phyloP scores from a whole-genome alignment of 345 rosid genomes.

The Kandelia obovata region DNA sequence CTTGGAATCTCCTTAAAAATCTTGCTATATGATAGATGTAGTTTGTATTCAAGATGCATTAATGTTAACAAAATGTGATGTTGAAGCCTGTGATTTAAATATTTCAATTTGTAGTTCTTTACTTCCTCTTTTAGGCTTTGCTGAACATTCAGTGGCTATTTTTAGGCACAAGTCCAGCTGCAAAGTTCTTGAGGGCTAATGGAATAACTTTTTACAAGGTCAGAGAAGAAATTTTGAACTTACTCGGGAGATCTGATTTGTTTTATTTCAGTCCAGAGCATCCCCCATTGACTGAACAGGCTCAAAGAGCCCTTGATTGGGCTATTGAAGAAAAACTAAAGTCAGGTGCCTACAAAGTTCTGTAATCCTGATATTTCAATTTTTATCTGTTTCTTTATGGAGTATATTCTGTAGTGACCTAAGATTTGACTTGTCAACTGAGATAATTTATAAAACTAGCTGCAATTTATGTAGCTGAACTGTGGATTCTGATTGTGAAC shows the following conservation, averaged over 20 bases:
- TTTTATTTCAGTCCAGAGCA: constrained; percentile 69
- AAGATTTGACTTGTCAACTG: background rate
- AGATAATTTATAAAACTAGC: background rate
- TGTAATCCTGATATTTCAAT: background rate
- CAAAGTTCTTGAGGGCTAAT: constrained; percentile 76
- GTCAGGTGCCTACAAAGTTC: constrained; percentile 50
- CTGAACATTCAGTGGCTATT: constrained; percentile 6
- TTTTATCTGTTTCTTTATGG: background rate
- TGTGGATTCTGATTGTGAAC: background rate
- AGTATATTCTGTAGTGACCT: background rate
- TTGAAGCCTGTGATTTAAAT: too few relatives aligned
- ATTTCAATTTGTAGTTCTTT: background rate
- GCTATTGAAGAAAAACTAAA: constrained; percentile 78
- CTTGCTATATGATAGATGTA: too few relatives aligned
- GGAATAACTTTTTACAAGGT: constrained; percentile 75
- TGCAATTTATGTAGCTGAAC: background rate
- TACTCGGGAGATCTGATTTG: constrained; percentile 84
- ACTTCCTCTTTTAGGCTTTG: background rate
- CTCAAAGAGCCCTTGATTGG: constrained; percentile 81
- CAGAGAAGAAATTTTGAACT: constrained; percentile 56
- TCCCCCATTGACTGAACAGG: constrained; percentile 82
- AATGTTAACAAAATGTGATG: too few relatives aligned
- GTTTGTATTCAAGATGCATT: too few relatives aligned
- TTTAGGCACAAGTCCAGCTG: constrained; percentile 77
- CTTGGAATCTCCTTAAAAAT: background rate